Percentiles rank a stretch among this genome's conserved stretches.
Conservation (phyloP, 2,329 filamentous ascomycete species). For the Huntiella bhutanensis region DNA sequence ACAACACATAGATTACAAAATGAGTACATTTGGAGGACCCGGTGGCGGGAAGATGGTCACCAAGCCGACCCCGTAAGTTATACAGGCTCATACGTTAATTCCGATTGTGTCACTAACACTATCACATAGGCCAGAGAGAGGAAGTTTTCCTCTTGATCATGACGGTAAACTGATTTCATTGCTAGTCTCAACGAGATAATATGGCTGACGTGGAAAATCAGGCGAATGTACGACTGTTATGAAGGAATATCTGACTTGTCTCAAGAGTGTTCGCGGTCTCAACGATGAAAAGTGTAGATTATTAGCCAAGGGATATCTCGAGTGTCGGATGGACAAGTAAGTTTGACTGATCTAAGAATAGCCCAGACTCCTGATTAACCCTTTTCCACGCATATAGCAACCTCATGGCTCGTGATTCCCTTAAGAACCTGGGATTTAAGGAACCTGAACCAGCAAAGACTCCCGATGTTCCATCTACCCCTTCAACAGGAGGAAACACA, state of each 20-base stretch:
- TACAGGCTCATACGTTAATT: neutral
- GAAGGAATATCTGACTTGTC: constrained; percentile 65
- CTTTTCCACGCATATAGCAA: constrained; percentile 37
- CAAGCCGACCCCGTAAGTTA: constrained; percentile 51
- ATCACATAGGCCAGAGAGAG: constrained; percentile 55
- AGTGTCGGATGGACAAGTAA: constrained; percentile 88
- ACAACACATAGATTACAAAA: constrained; percentile 14
- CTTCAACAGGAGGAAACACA: too few species aligned
- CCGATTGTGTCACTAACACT: neutral
- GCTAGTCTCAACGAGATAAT: neutral
- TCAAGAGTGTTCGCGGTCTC: constrained; percentile 64
- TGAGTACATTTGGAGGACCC: constrained; percentile 52
- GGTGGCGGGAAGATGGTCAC: constrained; percentile 41
- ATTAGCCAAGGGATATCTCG: constrained; percentile 73
- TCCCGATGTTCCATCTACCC: too few species aligned
- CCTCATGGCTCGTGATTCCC: constrained; percentile 87
- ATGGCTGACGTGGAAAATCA: constrained; percentile 18
- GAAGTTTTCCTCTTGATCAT: constrained; percentile 91
- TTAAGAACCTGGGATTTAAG: constrained; percentile 74
- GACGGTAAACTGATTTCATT: constrained; percentile 33
- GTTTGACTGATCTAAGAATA: constrained; percentile 15
- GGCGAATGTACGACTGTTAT: constrained; percentile 90
- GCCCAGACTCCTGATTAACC: neutral
- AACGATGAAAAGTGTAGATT: constrained; percentile 75
- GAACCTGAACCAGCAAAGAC: constrained; percentile 1